Base-by-base conservation (phyloP, 306 rosid species). In the Medicago ruthenica region DNA sequence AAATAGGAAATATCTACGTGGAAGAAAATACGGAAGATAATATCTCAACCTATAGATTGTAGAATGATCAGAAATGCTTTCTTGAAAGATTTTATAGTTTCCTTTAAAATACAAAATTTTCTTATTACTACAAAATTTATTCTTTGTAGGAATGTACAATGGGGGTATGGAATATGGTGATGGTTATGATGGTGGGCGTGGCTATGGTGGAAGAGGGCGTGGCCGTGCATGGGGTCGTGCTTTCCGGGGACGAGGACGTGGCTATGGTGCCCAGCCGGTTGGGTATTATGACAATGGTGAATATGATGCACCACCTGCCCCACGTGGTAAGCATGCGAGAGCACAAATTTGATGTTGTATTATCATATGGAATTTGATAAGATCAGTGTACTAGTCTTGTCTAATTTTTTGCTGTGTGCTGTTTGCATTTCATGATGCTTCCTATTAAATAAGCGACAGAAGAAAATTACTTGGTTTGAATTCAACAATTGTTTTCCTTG, bases 161-260 rank as follows among this genome's bases (percentile, higher is more conserved):
- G 97, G 89, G 58, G 86, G 90, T 66, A 69, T 72, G 59, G 96
- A 93, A 41, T 85, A 88, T 68, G 98, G 93, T 61, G 93, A 89
- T 85, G 88, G 89, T 45, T 89, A 90, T 90, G 98, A 86, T 61
- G 86, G 87, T 22, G 96, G 97, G 15, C 90, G 84, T 40, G 88
- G 98, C 59, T 89, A 77, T 73, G 96, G 92, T 50, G 89, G 89
- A 71, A 84, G 96, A 81, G 92, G 92, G 9, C 87, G 91, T 70
- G 98, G 93, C 58, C 93, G 89, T 7, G 84, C 73, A 22, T 81
- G 91, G 81, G 89, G 95, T 8, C 90, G 86, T 73, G 66, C 47
- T 82, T 82, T 79, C 67, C 75, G 85, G 66, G 95, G 91, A 31
- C 83, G 88, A 34, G 97, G 90, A 71, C 85, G 92, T 17, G 90